Base-by-base conservation (phyloP, 106 monocot species). In the Platanthera zijinensis region DNA sequence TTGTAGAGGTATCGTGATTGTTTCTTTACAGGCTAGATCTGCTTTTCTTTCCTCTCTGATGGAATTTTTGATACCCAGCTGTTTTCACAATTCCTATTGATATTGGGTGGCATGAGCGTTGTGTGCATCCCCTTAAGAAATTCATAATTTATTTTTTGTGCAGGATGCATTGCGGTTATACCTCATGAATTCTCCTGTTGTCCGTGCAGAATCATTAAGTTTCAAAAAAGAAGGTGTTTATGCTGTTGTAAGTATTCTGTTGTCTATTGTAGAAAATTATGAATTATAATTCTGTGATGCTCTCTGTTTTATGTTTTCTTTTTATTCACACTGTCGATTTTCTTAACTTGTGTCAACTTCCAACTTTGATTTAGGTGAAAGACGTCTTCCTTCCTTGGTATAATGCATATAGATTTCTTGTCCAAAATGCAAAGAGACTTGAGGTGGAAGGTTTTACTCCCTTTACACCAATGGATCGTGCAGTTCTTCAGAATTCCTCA, bases 371-470 rank as follows among this genome's bases (percentile, higher is more conserved):
- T 62, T 78, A 97, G 96, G 93, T 99, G 70, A 99, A 99, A 83
- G 97, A 99, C 84, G 97, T 99, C 57, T 99, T 99, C 82, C 92
- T 99, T 71, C 97, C 97, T 28, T 99, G 97, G 97, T 99, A 99
- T 70, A 99, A 99, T 90, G 97, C 97, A 51, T 99, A 99, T 53
- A 91, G 97, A 62, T 99, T 99, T 57, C 86, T 99, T 46, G 85
- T 99, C 78, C 97, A 99, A 89, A 99, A 99, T 86, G 88, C 94
- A 50, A 99, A 94, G 78, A 86, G 97, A 71, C 85, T 94, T 50
- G 94, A 99, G 73, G 70, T 88, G 81, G 97, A 99, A 74, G 87
- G 92, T 12, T 77, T 82, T 75, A 50, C 79, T 28, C 80, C 90
- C 68, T 99, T 99, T 90, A 69, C 67, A 57, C 97, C 94, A 39